phyloP scores from a whole-genome alignment of 495 filamentous ascomycete species.

The Penicillium dipodomyicola region DNA sequence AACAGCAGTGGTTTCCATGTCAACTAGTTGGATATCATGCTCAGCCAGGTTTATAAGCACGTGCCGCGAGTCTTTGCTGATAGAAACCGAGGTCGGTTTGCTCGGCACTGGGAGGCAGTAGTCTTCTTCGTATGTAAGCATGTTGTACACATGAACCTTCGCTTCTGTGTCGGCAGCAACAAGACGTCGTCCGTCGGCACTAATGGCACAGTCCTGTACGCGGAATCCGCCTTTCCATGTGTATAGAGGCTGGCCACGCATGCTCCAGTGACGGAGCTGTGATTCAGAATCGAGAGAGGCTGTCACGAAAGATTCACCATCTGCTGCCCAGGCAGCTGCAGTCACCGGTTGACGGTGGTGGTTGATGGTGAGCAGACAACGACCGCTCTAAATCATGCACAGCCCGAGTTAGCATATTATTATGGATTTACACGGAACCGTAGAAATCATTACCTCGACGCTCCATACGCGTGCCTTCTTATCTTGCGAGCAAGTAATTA shows the following conservation, averaged over 20 bases:
- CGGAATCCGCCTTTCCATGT: constrained; percentile 68
- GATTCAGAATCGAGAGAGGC: constrained; percentile 69
- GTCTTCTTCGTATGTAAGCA: constrained; percentile 66
- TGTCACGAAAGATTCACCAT: constrained; percentile 75
- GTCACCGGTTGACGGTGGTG: constrained; percentile 79
- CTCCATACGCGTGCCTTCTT: constrained; percentile 77
- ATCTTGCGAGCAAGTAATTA: constrained; percentile 80
- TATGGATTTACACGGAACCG: background rate
- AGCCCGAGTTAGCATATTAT: constrained; percentile 13
- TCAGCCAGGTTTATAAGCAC: constrained; percentile 80
- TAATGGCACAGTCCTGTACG: constrained; percentile 80
- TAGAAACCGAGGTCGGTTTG: constrained; percentile 71
- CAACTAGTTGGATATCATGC: constrained; percentile 70
- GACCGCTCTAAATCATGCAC: constrained; percentile 58
- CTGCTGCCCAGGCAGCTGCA: constrained; percentile 78
- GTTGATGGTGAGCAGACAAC: constrained; percentile 59
- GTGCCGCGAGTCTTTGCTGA: constrained; percentile 74
- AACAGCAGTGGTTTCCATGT: constrained; percentile 70
- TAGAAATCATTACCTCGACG: constrained; percentile 55
- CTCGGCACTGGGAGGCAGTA: constrained; percentile 66
- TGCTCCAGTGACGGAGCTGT: constrained; percentile 65
- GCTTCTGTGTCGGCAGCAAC: constrained; percentile 70
- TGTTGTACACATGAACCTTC: constrained; percentile 79
- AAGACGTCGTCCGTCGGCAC: constrained; percentile 72
- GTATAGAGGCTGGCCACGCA: constrained; percentile 54